Evolutionary conservation across 805 yeast species (phyloP).

Genomic region (Wickerhamomyces chambardii): DNA sequence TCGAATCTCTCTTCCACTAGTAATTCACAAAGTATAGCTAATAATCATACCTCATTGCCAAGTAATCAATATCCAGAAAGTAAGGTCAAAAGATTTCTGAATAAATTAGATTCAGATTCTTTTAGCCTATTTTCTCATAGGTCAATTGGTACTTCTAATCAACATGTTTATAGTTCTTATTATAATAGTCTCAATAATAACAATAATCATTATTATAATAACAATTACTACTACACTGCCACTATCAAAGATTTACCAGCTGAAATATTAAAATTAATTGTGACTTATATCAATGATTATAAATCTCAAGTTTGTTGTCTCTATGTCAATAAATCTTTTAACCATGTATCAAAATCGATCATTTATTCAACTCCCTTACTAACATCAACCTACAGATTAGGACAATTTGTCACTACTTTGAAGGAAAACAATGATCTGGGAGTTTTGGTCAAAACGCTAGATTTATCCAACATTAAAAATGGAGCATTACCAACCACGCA

Average conservation of each 20-base stretch:
- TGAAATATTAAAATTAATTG: conserved; percentile 19
- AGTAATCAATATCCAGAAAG: conserved; percentile 12
- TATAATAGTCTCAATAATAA: no score
- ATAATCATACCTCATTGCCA: no score
- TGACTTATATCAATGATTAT: conserved; percentile 25
- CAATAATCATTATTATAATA: no score
- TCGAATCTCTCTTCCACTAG: no score
- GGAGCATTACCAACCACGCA: no score
- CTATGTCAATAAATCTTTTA: conserved; percentile 41
- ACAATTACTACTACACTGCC: no score
- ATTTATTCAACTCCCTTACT: conserved; percentile 48
- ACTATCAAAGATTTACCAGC: conserved; percentile 21
- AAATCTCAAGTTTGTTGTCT: conserved; percentile 33
- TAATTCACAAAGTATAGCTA: no score
- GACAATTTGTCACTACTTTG: conserved; percentile 69
- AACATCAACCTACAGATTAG: conserved; percentile 68
- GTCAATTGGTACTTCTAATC: conserved; percentile 3
- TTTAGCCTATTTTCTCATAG: conserved; percentile 20
- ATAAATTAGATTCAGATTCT: conserved; percentile 21
- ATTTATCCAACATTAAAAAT: conserved; percentile 40
- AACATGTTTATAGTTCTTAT: conserved; percentile 12
- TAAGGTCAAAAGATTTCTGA: conserved; percentile 16
- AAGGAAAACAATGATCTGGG: conserved; percentile 50
- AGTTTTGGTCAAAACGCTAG: conserved; percentile 41
- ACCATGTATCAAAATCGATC: conserved; percentile 40